These are phyloP conservation scores for Populus tomentosa DNA, from an alignment of 441 rosid species.

Conservation along the genomic window DNA sequence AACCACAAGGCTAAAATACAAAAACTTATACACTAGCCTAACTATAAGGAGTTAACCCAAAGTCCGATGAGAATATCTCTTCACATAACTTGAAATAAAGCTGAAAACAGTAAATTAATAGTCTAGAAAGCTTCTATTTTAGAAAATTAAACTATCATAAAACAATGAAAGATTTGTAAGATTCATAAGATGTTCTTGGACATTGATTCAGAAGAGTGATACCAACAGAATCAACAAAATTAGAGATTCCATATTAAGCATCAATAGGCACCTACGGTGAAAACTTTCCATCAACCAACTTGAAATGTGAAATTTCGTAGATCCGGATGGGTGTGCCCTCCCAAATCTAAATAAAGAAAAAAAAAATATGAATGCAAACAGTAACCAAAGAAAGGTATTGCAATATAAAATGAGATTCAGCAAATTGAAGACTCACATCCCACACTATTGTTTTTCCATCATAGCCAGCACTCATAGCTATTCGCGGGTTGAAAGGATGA, in stretches of 20 bases:
- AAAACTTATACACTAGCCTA: background rate
- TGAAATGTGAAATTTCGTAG: slow-evolving; percentile 84
- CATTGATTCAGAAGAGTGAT: background rate
- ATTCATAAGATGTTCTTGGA: background rate
- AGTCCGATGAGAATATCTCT: background rate
- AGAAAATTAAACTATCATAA: background rate
- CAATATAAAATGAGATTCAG: slow-evolving; percentile 13
- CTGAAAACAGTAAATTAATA: background rate
- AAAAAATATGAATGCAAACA: slow-evolving; percentile 17
- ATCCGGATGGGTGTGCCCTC: slow-evolving; percentile 87
- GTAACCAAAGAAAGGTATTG: slow-evolving; percentile 16
- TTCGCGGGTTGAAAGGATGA: slow-evolving; percentile 98
- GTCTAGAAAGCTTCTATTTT: background rate
- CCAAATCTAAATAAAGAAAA: slow-evolving; percentile 72
- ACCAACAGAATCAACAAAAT: slow-evolving; percentile 4
- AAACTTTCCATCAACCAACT: slow-evolving; percentile 99
- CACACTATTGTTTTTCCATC: slow-evolving; percentile 97
- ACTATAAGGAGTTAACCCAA: background rate
- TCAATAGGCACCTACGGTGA: slow-evolving; percentile 78
- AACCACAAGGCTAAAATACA: background rate
- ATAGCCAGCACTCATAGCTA: slow-evolving; percentile 99
- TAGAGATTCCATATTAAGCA: background rate
- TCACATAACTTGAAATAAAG: background rate
- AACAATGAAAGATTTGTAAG: background rate
- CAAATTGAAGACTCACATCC: slow-evolving; percentile 79